Conservation (phyloP, 2,329 filamentous ascomycete species). For the Apiospora hydei region DNA sequence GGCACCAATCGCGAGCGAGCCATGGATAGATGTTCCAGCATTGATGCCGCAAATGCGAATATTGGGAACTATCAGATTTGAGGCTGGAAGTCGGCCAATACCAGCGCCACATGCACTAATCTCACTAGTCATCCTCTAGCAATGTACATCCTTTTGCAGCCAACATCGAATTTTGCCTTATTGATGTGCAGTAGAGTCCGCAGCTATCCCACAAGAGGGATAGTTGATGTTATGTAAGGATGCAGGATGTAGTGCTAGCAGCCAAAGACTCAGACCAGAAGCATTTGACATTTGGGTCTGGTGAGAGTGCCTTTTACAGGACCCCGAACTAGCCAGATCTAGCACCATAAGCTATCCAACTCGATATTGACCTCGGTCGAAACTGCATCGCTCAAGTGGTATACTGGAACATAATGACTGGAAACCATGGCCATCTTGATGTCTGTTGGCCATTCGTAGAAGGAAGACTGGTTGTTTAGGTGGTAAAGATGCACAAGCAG, state of each 20-base stretch:
- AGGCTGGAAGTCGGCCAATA: conserved; percentile 18
- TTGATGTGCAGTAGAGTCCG: conserved; percentile 12
- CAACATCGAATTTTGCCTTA: conserved; percentile 16
- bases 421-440: too few relatives aligned
- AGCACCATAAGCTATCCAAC: too few relatives aligned
- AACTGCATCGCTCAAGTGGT: too few relatives aligned
- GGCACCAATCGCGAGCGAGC: not conserved
- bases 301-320: not conserved
- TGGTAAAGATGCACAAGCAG: not conserved
- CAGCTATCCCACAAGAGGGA: not conserved
- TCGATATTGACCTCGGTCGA: too few relatives aligned
- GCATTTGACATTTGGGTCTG: too few relatives aligned
- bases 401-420: too few relatives aligned
- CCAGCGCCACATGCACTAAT: not conserved
- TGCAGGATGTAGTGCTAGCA: not conserved
- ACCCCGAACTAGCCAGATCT: too few relatives aligned
- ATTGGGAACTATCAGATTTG: not conserved
- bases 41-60: not conserved
- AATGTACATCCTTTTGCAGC: not conserved
- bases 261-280: too few relatives aligned
- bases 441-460: too few relatives aligned
- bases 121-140: not conserved
- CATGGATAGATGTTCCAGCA: not conserved
- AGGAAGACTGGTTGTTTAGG: too few relatives aligned
- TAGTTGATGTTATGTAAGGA: not conserved